These are phyloP conservation scores for Trichosporon ovoides DNA, from an alignment of 1,284 basidiomycete species.

Conservation along the genomic window DNA sequence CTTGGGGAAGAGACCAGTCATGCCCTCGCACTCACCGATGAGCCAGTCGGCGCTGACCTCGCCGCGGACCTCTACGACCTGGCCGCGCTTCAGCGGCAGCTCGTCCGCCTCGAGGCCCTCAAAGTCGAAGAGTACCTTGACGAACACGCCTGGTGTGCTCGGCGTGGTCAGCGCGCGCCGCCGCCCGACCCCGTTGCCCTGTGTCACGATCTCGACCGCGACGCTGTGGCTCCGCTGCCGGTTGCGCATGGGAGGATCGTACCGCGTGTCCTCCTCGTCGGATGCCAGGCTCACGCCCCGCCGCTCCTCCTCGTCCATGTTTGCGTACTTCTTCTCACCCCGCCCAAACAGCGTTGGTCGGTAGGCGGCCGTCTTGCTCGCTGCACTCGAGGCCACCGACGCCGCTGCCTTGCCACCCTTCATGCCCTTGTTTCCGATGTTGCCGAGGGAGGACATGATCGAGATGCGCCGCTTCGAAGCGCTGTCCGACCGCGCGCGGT, in stretches of 20 bases:
- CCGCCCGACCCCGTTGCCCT: conserved; percentile 16
- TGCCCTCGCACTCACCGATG: conserved; percentile 65
- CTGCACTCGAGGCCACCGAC: conserved; percentile 16
- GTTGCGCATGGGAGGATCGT: conserved; percentile 40
- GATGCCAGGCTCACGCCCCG: conserved; percentile 25
- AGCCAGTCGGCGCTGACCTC: conserved; percentile 80
- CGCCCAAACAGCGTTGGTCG: background rate
- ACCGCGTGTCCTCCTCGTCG: conserved; percentile 47
- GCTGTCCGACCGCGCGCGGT: conserved; percentile 6
- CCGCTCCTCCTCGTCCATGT: conserved; percentile 50
- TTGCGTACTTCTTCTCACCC: conserved; percentile 57
- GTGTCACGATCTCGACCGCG: conserved; percentile 8
- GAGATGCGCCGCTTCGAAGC: conserved; percentile 17
- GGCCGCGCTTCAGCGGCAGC: conserved; percentile 63
- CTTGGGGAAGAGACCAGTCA: conserved; percentile 69
- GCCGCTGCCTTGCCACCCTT: conserved; percentile 30
- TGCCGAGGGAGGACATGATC: conserved; percentile 34
- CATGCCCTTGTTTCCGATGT: conserved; percentile 41
- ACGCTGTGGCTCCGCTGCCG: background rate
- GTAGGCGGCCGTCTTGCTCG: conserved; percentile 5
- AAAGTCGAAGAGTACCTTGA: conserved; percentile 69
- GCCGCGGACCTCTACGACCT: conserved; percentile 65
- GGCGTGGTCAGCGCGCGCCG: conserved; percentile 37
- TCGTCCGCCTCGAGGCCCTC: conserved; percentile 62
- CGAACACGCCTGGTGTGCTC: conserved; percentile 35